Base-by-base conservation (phyloP, 1,139 yeast species). In the Hanseniaspora gamundiae region DNA sequence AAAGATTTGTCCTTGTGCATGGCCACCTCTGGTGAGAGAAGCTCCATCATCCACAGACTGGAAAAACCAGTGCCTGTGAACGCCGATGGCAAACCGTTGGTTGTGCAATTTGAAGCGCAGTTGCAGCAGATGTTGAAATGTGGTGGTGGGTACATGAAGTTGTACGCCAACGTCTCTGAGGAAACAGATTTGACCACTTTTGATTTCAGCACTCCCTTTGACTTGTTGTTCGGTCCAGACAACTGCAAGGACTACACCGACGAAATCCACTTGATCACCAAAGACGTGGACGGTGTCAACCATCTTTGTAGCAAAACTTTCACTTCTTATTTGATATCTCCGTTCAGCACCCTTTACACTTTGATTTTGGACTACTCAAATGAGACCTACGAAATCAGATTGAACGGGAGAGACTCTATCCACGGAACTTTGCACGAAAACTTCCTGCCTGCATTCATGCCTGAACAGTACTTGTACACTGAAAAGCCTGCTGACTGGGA, bases 141-240 rank as follows among this genome's bases (percentile, higher is more conserved):
- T 64, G 94, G 94, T 42, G 96, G 96, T 43, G 87, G 94, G 1
- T 87, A 87, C 64, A 63, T 87, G 53, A 87, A 87, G 65, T 67
- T 87, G 42, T 66, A 87, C 45, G 13, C 31, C 7, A 28, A 28
- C 13, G 31, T n/a, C 13, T 69, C 77, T 31, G 69, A 67, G n/a
- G 66, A 66, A 9, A 74, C 66, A 3, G 69, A 67, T 19, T 65
- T 72, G 21, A 62, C 59, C 42, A 65, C 62, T 10, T 65, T 67
- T 49, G 58, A 59, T 30, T 49, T 47, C 4, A 70, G 68, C 54
- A 71, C 94, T 6, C 83, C 88, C 1, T 86, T 80, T 64, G 86
- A 81, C 59, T 64, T 88, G 51, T 82, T 87, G 93, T 88, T 88
- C 68, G 97, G 96, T 22, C 97, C 97, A 31, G 97, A 88, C 63